phyloP scores from a whole-genome alignment of 192 early-diverging fungal genomes.

The Geosiphon pyriformis region DNA sequence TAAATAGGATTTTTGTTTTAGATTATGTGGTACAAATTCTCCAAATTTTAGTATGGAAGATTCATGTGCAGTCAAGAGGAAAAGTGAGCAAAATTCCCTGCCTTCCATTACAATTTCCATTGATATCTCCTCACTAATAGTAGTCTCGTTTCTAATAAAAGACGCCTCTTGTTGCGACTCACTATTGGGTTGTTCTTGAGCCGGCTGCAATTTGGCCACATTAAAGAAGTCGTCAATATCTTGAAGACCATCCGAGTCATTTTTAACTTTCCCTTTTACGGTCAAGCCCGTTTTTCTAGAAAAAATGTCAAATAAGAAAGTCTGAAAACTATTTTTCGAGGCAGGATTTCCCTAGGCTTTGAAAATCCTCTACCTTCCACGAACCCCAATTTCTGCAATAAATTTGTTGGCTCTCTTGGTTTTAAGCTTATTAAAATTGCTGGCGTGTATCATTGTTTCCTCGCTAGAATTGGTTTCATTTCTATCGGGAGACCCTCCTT shows the following conservation, averaged over 20 bases:
- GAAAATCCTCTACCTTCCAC: not conserved
- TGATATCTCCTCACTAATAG: not conserved
- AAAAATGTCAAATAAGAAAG: not conserved
- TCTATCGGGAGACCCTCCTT: not conserved
- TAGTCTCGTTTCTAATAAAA: not conserved
- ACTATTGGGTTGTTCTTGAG: not conserved
- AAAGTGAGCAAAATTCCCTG: too few relatives aligned
- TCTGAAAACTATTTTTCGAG: not conserved
- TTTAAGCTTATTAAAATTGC: not conserved
- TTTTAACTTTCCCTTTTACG: slow-evolving; percentile 30
- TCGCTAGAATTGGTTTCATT: not conserved
- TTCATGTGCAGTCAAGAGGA: not conserved
- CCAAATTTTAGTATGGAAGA: not conserved
- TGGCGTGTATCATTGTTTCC: not conserved
- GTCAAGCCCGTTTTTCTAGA: slow-evolving; percentile 30
- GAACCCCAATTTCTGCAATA: not conserved
- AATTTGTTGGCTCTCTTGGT: too few relatives aligned
- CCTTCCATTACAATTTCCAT: not conserved
- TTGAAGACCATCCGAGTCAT: slow-evolving; percentile 33
- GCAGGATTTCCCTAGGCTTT: not conserved
- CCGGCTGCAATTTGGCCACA: not conserved
- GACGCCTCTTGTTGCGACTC: not conserved
- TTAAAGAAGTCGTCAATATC: slow-evolving; percentile 37
- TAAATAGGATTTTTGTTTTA: too few relatives aligned
- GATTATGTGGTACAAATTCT: not conserved